These are phyloP conservation scores for Hemileccinum rubropunctum DNA, from an alignment of 768 basidiomycete species.

Conservation along the genomic window DNA sequence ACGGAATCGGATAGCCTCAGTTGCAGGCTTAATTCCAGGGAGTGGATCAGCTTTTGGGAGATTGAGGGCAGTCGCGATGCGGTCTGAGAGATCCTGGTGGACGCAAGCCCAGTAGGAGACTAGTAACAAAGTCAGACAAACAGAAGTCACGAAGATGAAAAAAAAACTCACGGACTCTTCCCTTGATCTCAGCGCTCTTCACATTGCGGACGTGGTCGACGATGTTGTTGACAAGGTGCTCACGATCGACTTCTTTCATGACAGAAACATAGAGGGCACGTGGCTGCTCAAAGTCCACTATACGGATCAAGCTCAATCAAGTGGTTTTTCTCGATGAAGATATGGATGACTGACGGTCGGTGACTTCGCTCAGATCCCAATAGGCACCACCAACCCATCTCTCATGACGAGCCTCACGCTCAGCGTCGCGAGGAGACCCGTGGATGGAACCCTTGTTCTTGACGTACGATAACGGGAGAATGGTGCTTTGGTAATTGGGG, in stretches of 20 bases:
- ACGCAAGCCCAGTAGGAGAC: constrained; percentile 81
- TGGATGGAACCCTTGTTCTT: constrained; percentile 46
- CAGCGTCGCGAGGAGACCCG: constrained; percentile 37
- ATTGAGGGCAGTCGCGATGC: constrained; percentile 75
- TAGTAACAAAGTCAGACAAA: constrained; percentile 24
- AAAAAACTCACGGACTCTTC: constrained; percentile 57
- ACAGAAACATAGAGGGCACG: constrained; percentile 66
- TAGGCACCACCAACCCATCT: constrained; percentile 69
- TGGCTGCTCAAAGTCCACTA: constrained; percentile 86
- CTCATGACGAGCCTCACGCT: constrained; percentile 56
- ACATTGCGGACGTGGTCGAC: constrained; percentile 58
- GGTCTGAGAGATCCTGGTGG: constrained; percentile 68
- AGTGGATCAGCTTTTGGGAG: constrained; percentile 58
- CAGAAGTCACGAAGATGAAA: background rate
- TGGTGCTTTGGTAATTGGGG: constrained; percentile 84
- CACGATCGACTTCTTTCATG: constrained; percentile 57
- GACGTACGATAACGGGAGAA: constrained; percentile 68
- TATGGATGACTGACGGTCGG: constrained; percentile 59
- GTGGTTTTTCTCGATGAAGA: background rate
- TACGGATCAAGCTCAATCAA: background rate
- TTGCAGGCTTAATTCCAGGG: constrained; percentile 51
- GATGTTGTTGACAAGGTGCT: constrained; percentile 66
- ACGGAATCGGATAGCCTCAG: constrained; percentile 55
- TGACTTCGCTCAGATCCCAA: constrained; percentile 69
- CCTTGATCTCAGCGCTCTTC: constrained; percentile 59